Conservation (phyloP, 768 basidiomycete species). For the Leccinellum luteum region DNA sequence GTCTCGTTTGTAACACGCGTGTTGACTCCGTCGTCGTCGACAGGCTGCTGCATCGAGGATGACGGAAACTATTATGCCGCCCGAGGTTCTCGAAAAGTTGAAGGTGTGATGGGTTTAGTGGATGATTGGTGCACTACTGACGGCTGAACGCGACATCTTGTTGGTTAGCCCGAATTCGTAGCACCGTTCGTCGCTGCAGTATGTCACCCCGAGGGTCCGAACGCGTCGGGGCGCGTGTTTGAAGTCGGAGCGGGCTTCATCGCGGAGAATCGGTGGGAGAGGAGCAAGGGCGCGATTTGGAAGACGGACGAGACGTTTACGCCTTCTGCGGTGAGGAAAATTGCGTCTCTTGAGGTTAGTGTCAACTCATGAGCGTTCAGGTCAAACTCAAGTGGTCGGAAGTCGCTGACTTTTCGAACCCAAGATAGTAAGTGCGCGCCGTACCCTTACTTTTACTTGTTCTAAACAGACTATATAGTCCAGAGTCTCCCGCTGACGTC, state of each 20-base stretch:
- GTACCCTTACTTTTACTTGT: background rate
- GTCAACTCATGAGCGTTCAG: slow-evolving; percentile 33
- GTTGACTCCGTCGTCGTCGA: background rate
- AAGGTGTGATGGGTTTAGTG: slow-evolving; percentile 43
- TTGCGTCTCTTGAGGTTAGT: background rate
- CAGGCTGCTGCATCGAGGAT: slow-evolving; percentile 92
- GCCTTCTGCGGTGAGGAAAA: slow-evolving; percentile 75
- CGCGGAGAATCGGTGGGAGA: slow-evolving; percentile 91
- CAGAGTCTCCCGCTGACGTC: slow-evolving; percentile 59
- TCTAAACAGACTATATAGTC: slow-evolving; percentile 43
- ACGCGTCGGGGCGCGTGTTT: slow-evolving; percentile 79
- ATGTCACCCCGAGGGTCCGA: slow-evolving; percentile 79
- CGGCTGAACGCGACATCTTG: background rate
- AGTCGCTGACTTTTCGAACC: slow-evolving; percentile 73
- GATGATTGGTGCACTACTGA: background rate
- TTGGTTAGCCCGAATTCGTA: slow-evolving; percentile 72
- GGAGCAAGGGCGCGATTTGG: slow-evolving; percentile 84
- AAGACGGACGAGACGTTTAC: slow-evolving; percentile 89
- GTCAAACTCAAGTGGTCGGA: slow-evolving; percentile 83
- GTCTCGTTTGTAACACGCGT: background rate
- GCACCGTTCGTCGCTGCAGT: slow-evolving; percentile 90
- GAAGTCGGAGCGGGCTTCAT: slow-evolving; percentile 93
- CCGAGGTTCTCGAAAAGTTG: slow-evolving; percentile 87
- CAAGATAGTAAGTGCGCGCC: slow-evolving; percentile 55
- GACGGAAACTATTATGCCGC: slow-evolving; percentile 95